phyloP scores from a whole-genome alignment of 1,284 basidiomycete genomes.

The Naganishia albida region DNA sequence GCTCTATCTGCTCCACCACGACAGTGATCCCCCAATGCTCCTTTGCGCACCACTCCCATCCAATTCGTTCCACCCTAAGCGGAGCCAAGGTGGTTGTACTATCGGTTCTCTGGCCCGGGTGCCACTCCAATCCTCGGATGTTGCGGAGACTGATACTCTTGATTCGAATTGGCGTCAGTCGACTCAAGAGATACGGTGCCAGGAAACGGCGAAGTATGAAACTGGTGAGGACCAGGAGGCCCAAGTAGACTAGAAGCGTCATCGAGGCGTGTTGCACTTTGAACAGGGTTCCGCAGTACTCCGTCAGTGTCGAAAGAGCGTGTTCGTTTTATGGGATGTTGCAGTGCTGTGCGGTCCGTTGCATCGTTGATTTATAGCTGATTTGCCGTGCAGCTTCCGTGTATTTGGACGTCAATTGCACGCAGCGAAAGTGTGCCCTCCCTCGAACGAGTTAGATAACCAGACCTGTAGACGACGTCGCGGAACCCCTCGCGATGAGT shows the following conservation, averaged over 20 bases:
- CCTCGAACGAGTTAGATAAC: too few species aligned
- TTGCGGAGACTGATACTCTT: constrained; percentile 28
- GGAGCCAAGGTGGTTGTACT: constrained; percentile 39
- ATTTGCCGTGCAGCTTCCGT: background rate
- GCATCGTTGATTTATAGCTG: constrained; percentile 2
- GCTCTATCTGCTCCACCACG: constrained; percentile 14
- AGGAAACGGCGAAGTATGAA: constrained; percentile 20
- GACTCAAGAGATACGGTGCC: constrained; percentile 27
- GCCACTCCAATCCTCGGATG: constrained; percentile 46
- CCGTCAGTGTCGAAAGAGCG: background rate
- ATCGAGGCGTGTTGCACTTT: background rate
- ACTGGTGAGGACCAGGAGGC: constrained; percentile 9
- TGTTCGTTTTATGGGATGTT: constrained; percentile 1
- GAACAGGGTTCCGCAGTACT: background rate
- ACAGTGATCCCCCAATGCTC: constrained; percentile 6
- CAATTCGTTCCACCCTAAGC: constrained; percentile 41
- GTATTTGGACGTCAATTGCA: too few species aligned
- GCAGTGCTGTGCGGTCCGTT: background rate
- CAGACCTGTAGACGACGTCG: too few species aligned
- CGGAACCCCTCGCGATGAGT: background rate
- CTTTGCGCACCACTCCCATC: constrained; percentile 36
- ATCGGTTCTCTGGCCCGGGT: constrained; percentile 34
- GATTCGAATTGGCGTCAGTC: constrained; percentile 22
- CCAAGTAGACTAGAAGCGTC: constrained; percentile 16
- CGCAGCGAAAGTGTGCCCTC: too few species aligned